phyloP scores from a whole-genome alignment of 208 protist genomes.

The Trypanosoma rangeli region DNA sequence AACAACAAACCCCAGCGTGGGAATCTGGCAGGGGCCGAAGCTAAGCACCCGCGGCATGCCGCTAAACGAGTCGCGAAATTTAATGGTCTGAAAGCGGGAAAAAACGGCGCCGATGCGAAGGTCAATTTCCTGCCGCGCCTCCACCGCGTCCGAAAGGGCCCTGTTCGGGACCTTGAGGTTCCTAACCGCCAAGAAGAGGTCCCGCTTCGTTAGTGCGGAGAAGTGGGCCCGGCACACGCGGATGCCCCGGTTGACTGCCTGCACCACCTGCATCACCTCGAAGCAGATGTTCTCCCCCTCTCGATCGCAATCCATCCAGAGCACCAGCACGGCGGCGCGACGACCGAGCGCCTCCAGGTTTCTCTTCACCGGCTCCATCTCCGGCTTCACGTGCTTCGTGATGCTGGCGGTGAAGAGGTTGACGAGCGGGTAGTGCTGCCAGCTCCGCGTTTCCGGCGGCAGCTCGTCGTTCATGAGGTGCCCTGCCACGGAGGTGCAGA shows the following conservation, averaged over 20 bases:
- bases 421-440: slow-evolving; percentile 83
- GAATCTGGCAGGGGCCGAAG: slow-evolving; percentile 97
- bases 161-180: slow-evolving; percentile 86
- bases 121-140: slow-evolving; percentile 96
- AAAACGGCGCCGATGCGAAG: slow-evolving; percentile 96
- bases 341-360: slow-evolving; percentile 77
- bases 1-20: slow-evolving; percentile 94
- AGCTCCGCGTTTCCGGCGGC: slow-evolving; percentile 71
- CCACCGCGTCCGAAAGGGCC: slow-evolving; percentile 91
- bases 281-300: slow-evolving; percentile 99
- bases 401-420: slow-evolving; percentile 90
- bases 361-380: slow-evolving; percentile 68
- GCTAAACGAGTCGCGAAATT: slow-evolving; percentile 77
- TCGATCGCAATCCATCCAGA: slow-evolving; percentile 97
- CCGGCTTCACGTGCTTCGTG: slow-evolving; percentile 70
- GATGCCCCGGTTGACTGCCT: slow-evolving; percentile 44
- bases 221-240: slow-evolving; percentile 88
- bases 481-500: slow-evolving; percentile 96
- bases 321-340: slow-evolving; percentile 78
- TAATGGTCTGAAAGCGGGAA: slow-evolving; percentile 91
- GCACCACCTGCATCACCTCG: slow-evolving; percentile 91
- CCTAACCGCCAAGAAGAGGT: slow-evolving; percentile 79
- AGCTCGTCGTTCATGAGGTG: slow-evolving; percentile 96
- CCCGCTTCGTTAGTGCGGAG: slow-evolving; percentile 86
- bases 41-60: slow-evolving; percentile 67